phyloP scores from a whole-genome alignment of 164 flowering plant species.

The Tinospora cordifolia region DNA sequence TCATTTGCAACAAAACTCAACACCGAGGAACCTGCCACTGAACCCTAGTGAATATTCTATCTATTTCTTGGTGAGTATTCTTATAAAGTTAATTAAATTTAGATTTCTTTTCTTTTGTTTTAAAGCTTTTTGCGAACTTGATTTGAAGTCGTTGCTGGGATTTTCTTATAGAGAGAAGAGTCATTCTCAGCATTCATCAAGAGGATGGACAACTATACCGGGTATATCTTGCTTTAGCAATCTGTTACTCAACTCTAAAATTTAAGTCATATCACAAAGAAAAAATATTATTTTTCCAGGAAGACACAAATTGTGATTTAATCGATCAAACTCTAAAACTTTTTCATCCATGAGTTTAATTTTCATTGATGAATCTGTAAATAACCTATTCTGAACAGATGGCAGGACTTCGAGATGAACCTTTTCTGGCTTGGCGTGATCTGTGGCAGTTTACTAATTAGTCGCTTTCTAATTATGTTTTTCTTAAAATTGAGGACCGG shows the following conservation, averaged over 20 bases:
- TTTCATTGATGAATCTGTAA: background rate
- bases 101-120: background rate
- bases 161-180: conserved; percentile 43
- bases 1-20: conserved; percentile 11
- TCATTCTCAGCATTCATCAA: conserved; percentile 39
- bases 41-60: conserved; percentile 37
- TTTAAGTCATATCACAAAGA: background rate
- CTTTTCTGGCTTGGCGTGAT: conserved; percentile 55
- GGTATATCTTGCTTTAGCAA: conserved; percentile 26
- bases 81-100: background rate
- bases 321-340: too few relatives aligned
- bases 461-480: conserved; percentile 27
- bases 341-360: background rate
- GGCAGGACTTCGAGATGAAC: conserved; percentile 55
- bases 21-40: conserved; percentile 25
- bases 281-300: too few relatives aligned
- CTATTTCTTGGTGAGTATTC: conserved; percentile 47
- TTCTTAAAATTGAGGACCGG: conserved; percentile 47
- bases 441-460: conserved; percentile 30
- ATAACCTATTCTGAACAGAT: conserved; percentile 24
- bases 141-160: background rate
- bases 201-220: conserved; percentile 33
- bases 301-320: background rate
- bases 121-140: background rate
- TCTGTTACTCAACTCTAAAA: too few relatives aligned